phyloP scores from a whole-genome alignment of 75 land plant genomes.

The Pinus taeda region DNA sequence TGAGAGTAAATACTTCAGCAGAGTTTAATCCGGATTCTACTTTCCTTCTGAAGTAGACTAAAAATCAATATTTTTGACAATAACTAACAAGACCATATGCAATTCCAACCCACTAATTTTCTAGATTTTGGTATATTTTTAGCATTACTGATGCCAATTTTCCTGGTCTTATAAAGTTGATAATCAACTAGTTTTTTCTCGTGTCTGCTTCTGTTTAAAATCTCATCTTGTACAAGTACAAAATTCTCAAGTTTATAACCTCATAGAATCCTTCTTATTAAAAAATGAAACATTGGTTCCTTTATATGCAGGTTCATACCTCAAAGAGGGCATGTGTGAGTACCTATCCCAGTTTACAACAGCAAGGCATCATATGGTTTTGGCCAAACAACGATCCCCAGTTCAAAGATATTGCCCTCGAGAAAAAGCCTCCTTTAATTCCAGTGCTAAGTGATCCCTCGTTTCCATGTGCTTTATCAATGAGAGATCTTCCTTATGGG shows the following conservation, averaged over 20 bases:
- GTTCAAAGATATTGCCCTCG: constrained; percentile 33
- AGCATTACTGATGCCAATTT: background rate
- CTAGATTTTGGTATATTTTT: background rate
- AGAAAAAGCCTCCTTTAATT: constrained; percentile 53
- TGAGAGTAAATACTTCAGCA: no score
- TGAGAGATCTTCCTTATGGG: constrained; percentile 69
- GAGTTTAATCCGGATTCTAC: no score
- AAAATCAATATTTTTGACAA: no score
- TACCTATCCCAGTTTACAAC: constrained; percentile 66
- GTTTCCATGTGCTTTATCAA: constrained; percentile 24
- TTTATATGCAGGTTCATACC: constrained; percentile 47
- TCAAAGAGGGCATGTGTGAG: constrained; percentile 62
- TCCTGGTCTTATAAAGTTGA: background rate
- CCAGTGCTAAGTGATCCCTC: constrained; percentile 53
- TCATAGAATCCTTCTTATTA: background rate
- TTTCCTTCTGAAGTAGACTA: no score
- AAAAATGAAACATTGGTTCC: background rate
- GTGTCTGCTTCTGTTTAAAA: background rate
- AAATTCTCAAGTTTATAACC: no score
- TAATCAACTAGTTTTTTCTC: background rate
- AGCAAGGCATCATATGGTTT: constrained; percentile 78
- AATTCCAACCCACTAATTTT: background rate
- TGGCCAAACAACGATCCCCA: constrained; percentile 54
- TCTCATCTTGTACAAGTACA: background rate
- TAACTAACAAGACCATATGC: background rate